Conservation (phyloP, 805 yeast species). For the Candida hungchunana region DNA sequence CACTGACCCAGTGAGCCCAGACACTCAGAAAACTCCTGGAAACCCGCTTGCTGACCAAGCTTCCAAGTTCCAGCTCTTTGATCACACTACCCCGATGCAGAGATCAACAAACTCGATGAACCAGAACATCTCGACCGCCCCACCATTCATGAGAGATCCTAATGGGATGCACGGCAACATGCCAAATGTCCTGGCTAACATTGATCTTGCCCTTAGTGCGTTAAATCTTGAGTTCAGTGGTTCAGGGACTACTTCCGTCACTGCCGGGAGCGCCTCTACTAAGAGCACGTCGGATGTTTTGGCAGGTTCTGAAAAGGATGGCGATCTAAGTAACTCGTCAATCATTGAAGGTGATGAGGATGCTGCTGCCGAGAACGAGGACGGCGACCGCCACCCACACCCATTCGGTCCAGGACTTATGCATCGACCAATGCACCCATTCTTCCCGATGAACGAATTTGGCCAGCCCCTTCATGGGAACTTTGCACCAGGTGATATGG, state of each 20-base stretch:
- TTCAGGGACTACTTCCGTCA: background rate
- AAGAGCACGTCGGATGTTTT: background rate
- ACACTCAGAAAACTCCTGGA: slow-evolving; percentile 20
- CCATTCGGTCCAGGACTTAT: slow-evolving; percentile 16
- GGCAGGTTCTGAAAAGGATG: slow-evolving; percentile 4
- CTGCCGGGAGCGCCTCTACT: background rate
- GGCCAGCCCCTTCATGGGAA: slow-evolving; percentile 25
- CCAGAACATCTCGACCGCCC: slow-evolving; percentile 22
- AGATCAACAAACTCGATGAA: slow-evolving; percentile 20
- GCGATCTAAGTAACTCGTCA: slow-evolving; percentile 6
- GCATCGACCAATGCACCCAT: slow-evolving; percentile 26
- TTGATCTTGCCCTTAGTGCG: slow-evolving; percentile 26
- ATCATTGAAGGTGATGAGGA: slow-evolving; percentile 8
- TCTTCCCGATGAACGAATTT: slow-evolving; percentile 27
- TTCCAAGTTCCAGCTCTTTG: slow-evolving; percentile 22
- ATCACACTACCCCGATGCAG: slow-evolving; percentile 22
- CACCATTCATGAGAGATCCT: slow-evolving; percentile 22
- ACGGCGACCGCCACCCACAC: slow-evolving; percentile 5
- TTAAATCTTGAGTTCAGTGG: slow-evolving; percentile 24
- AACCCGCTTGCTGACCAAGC: slow-evolving; percentile 5
- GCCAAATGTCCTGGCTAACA: slow-evolving; percentile 21
- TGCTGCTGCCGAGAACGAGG: background rate
- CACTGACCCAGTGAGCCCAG: no score
- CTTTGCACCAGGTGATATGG: slow-evolving; percentile 19
- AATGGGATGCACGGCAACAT: slow-evolving; percentile 11